Base-by-base conservation (phyloP, 306 rosid genomes). In the Citrullus amarus region DNA sequence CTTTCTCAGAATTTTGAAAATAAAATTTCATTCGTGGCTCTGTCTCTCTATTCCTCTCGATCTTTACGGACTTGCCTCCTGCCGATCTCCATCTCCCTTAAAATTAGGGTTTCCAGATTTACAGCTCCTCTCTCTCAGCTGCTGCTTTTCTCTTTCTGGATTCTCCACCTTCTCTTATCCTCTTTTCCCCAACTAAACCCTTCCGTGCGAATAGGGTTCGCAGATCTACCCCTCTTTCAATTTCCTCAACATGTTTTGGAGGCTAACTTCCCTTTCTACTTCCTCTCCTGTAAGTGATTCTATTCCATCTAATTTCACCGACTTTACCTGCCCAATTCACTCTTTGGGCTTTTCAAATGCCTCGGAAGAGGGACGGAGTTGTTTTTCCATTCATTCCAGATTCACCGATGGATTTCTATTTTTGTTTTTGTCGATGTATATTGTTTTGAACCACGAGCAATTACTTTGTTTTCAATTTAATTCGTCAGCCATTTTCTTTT, bases 261-360 rank as follows among this genome's bases (percentile, higher is more conserved):
- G 93, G 95, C 92, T 96, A 83, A 82, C 98, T 4, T 83, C 99
- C 86, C 89, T 95, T 9, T 92, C 97, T 76, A 85, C 99, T 77
- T 84, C 98, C 82, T 96, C 99, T 3, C 99, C 98, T 60, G 99
- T 96, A 79, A 91, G 96, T 90, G 82, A 57, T 51, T 69, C 75
- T 41, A 3, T 28, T 6, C 0, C n/a, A 28, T 39, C 55, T 9
- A 18, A 17, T 79, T 77, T 6, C 80, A 6, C 20, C 69, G 36
- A 30, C 71, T 54, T 9, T 25, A 16, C 28, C 69, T 39, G 9
- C 58, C 59, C 39, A 73, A 73, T 73, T 73, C 61, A 73, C 46
- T 30, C 25, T 16, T 0, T 9, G 30, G 4, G 8, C 4, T 30
- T 51, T 72, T 73, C 9, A 51, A 8, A 7, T 51, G 38, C 9